Conservation (phyloP, 176 grass and related monocot species). For the Chloris gayana region DNA sequence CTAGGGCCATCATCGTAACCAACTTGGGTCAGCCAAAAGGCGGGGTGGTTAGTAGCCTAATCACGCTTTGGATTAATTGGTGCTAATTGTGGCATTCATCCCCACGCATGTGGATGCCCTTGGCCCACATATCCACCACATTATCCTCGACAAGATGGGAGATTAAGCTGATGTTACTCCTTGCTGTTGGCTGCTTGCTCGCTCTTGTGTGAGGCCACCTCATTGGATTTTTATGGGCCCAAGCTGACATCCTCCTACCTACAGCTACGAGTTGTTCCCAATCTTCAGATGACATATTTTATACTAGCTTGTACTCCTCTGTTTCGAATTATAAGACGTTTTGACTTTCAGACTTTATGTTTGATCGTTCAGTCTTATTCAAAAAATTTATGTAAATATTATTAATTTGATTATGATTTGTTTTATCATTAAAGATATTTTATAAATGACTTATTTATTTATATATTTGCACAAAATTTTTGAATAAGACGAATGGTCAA, state of each 20-base stretch:
- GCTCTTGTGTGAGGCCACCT: background rate
- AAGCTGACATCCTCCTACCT: constrained; percentile 19
- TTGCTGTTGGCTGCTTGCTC: background rate
- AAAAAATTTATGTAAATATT: too few species aligned
- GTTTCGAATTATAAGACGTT: too few species aligned
- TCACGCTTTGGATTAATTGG: constrained; percentile 3
- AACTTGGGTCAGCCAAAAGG: background rate
- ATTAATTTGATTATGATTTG: too few species aligned
- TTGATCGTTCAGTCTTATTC: too few species aligned
- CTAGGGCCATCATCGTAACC: constrained; percentile 32
- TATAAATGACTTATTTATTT: too few species aligned
- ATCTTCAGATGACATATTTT: background rate
- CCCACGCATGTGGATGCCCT: constrained; percentile 5
- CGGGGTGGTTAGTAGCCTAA: constrained; percentile 17
- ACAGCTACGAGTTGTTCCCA: background rate
- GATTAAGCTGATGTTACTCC: background rate
- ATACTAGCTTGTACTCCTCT: background rate
- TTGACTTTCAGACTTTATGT: too few species aligned
- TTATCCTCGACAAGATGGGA: constrained; percentile 8
- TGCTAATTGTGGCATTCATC: constrained; percentile 23
- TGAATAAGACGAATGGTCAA: too few species aligned
- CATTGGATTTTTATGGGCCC: background rate
- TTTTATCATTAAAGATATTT: too few species aligned
- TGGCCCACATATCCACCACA: background rate
- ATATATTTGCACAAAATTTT: too few species aligned